These are phyloP conservation scores for Nicotiana benthamiana DNA, from an alignment of 257 asterid species.

Conservation along the genomic window DNA sequence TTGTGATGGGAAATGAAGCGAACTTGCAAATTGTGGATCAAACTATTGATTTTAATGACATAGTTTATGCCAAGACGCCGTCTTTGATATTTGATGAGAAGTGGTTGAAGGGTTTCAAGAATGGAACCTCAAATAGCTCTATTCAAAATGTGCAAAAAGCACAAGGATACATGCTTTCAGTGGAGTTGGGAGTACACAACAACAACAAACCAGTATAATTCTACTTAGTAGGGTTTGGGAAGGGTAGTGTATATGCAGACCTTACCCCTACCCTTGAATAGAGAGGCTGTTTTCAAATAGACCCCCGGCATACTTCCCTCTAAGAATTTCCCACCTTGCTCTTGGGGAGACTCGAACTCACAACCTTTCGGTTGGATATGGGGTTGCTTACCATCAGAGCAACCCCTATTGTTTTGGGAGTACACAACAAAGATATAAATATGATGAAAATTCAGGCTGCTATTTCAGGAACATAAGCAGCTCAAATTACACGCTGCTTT, in stretches of 20 bases:
- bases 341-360: too few species aligned
- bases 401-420: slow-evolving; percentile 33
- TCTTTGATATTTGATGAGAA: slow-evolving; percentile 43
- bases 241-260: too few species aligned
- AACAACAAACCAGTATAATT: too few species aligned
- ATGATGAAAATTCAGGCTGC: slow-evolving; percentile 28
- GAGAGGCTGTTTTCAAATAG: too few species aligned
- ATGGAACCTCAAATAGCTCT: slow-evolving; percentile 21
- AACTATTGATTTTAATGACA: slow-evolving; percentile 34
- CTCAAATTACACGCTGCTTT: slow-evolving; percentile 59
- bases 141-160: slow-evolving; percentile 54
- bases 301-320: too few species aligned
- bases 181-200: slow-evolving; percentile 47
- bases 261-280: too few species aligned
- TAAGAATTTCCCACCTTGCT: too few species aligned
- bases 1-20: slow-evolving; percentile 53
- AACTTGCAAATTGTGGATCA: slow-evolving; percentile 54
- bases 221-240: too few species aligned
- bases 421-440: slow-evolving; percentile 46
- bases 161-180: slow-evolving; percentile 33
- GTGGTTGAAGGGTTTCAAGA: slow-evolving; percentile 17
- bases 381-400: too few species aligned
- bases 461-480: slow-evolving; percentile 61
- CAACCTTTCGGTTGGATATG: too few species aligned
- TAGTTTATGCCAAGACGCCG: slow-evolving; percentile 17